A percentile compares a stretch with the other conserved stretches of the same genome.
Conservation (phyloP, 768 basidiomycete species). For the Podaxis sp. region DNA sequence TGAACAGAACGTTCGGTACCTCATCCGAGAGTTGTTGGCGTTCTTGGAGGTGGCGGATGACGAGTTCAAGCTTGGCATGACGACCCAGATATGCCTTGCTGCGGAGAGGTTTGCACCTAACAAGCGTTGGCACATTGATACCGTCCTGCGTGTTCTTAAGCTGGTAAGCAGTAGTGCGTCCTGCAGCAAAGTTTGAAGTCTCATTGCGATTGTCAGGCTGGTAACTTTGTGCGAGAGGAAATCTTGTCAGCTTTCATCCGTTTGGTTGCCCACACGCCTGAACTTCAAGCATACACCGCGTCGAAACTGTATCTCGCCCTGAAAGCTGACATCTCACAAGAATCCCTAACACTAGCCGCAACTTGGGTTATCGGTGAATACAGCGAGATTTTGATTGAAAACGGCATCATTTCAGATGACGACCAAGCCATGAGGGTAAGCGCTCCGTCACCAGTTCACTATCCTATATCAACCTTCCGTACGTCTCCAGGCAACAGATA, state of each 20-base stretch:
- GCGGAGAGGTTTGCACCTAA: slow-evolving; percentile 97
- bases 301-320: slow-evolving; percentile 89
- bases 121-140: slow-evolving; percentile 99
- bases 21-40: slow-evolving; percentile 88
- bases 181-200: background rate
- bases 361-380: slow-evolving; percentile 98
- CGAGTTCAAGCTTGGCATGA: slow-evolving; percentile 98
- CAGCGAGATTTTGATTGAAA: slow-evolving; percentile 84
- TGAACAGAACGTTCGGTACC: slow-evolving; percentile 88
- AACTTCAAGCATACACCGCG: slow-evolving; percentile 92
- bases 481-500: slow-evolving; percentile 62
- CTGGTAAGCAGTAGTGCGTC: slow-evolving; percentile 51
- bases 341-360: slow-evolving; percentile 88
- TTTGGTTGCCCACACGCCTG: slow-evolving; percentile 94
- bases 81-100: slow-evolving; percentile 93
- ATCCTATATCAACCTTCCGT: background rate
- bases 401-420: slow-evolving; percentile 67
- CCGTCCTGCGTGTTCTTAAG: slow-evolving; percentile 88
- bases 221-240: slow-evolving; percentile 97
- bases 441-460: background rate
- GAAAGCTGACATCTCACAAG: slow-evolving; percentile 91
- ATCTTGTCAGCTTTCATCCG: slow-evolving; percentile 94
- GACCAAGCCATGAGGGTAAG: slow-evolving; percentile 68
- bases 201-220: slow-evolving; percentile 57
- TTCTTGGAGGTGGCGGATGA: slow-evolving; percentile 99